Conservation (phyloP, 1,284 basidiomycete genomes). For the Ustilago nuda region DNA sequence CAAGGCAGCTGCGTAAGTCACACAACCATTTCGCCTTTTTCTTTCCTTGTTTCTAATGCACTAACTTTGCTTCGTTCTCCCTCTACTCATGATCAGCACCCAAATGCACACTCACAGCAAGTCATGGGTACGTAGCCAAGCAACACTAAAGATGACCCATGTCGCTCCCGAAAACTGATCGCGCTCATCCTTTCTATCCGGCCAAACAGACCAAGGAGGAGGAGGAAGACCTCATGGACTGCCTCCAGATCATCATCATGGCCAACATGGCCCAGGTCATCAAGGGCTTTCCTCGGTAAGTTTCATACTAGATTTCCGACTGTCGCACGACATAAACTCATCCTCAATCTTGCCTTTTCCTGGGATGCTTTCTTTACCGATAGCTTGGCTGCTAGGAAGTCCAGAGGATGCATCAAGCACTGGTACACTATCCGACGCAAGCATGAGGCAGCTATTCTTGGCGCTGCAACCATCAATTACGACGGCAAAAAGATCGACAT, state of each 20-base stretch:
- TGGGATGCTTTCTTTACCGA: neutral
- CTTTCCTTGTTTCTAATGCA: neutral
- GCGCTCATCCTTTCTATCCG: neutral
- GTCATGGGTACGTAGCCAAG: neutral
- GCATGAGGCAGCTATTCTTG: neutral
- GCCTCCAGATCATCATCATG: neutral
- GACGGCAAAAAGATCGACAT: slow-evolving; percentile 6
- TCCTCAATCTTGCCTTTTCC: neutral
- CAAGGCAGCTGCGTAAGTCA: neutral
- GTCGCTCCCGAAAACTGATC: neutral
- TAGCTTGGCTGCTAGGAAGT: neutral
- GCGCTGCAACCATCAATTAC: neutral
- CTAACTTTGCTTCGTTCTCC: too few relatives aligned
- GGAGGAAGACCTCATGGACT: slow-evolving; percentile 17
- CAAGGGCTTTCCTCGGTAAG: slow-evolving; percentile 20
- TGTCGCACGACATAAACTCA: neutral
- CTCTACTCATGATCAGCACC: too few relatives aligned
- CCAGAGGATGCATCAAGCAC: neutral
- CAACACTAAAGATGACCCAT: neutral
- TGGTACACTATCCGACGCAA: slow-evolving; percentile 3
- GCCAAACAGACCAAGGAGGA: slow-evolving; percentile 21
- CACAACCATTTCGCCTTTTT: neutral
- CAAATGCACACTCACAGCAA: neutral
- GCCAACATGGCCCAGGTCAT: slow-evolving; percentile 10
- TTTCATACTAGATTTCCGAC: neutral